Evolutionary conservation across 2,329 filamentous ascomycete genomes (phyloP), one percentile per base, ranked within the genome.

Genomic region (Fusarium phyllophilum): DNA sequence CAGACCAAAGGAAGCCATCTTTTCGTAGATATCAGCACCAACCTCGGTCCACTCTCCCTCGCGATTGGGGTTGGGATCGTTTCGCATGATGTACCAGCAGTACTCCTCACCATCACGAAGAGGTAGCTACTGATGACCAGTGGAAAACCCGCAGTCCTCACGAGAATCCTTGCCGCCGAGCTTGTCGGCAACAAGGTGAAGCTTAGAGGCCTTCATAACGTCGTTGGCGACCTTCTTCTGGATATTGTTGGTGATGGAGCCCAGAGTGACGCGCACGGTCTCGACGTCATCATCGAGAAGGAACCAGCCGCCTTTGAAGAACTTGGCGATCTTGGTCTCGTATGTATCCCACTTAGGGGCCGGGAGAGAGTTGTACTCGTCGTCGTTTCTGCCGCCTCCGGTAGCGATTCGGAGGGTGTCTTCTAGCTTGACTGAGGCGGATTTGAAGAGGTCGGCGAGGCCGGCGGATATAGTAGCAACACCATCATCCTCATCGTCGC

Each of bases 141-240:
- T 42, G 1, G 51, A 45, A 26, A 4, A 56, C 2, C 71, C 71
- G 6, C 72, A 74, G 0, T 56, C 39, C 29, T 74, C 71, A 0
- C 39, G 71, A 1, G 46, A n/a, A 2, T 56, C 4, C 1, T 39
- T 48, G 1, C 22, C 17, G 1, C 29, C 57, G 7, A 66, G 67
- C 20, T 75, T 75, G 4, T 75, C 73, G 0, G 73, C 70, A 3
- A 76, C 67, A 5, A 74, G 73, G 1, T 61, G 4, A 0, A 69
- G 55, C 22, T 55, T 58, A 1, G 66, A 62, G 0, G 67, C 49
- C 14, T 66, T 72, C 73, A 75, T 75, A 7, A 75, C 70, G 0
- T 75, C 70, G 41, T 69, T 75, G 63, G 73, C 73, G 4, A 75
- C 73, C 58, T 75, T 75, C 39, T 68, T 72, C 36, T 75, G 63